Evolutionary conservation across 805 yeast genomes (phyloP).

Genomic region (Cyberlindnera veronae): DNA sequence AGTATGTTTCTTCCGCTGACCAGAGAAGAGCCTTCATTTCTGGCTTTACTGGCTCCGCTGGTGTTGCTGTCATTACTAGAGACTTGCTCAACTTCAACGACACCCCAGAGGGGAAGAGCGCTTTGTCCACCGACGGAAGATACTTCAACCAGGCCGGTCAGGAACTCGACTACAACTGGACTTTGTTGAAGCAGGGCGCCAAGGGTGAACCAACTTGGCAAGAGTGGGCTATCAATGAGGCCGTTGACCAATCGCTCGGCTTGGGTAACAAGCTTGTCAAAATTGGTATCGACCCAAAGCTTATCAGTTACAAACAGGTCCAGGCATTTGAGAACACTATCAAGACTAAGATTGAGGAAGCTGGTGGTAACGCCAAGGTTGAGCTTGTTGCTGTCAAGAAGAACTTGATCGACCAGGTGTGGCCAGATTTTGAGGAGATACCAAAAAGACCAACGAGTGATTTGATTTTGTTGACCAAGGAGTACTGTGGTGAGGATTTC

Average conservation of each 20-base stretch:
- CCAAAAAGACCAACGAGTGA: conserved; percentile 55
- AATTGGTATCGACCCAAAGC: conserved; percentile 81
- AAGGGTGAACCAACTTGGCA: conserved; percentile 76
- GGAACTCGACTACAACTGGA: conserved; percentile 80
- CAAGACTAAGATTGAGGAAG: conserved; percentile 24
- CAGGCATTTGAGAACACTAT: conserved; percentile 29
- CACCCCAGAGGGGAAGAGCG: conserved; percentile 59
- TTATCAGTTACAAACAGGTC: conserved; percentile 49
- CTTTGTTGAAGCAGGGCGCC: conserved; percentile 72
- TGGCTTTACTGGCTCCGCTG: conserved; percentile 93
- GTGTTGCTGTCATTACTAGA: conserved; percentile 77
- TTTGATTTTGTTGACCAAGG: conserved; percentile 46
- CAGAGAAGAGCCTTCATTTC: conserved; percentile 79
- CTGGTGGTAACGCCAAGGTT: conserved; percentile 34
- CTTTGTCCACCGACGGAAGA: conserved; percentile 89
- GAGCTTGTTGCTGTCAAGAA: conserved; percentile 48
- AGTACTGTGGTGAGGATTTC: conserved; percentile 64
- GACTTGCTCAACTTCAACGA: conserved; percentile 40
- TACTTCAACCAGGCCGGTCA: conserved; percentile 88
- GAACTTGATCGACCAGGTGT: conserved; percentile 73
- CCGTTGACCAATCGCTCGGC: conserved; percentile 41
- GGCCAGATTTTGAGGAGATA: conserved; percentile 61
- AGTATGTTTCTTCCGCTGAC: conserved; percentile 79
- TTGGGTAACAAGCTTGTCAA: conserved; percentile 39
- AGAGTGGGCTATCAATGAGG: conserved; percentile 64